Evolutionary conservation across 1,139 yeast genomes (phyloP).

Genomic region (Taphrina confusa): DNA sequence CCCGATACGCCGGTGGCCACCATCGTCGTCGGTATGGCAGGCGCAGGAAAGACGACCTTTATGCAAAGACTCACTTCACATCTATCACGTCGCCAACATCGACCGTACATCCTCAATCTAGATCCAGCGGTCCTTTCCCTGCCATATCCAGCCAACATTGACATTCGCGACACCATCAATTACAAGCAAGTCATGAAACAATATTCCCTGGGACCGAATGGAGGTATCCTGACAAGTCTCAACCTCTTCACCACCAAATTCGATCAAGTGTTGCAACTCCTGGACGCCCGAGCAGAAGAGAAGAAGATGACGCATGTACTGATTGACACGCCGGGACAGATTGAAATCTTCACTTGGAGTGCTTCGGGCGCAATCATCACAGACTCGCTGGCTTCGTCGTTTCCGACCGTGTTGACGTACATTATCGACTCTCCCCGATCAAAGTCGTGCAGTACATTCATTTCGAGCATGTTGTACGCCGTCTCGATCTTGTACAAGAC

Average conservation of each 20-base stretch:
- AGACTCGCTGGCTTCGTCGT: constrained; percentile 92
- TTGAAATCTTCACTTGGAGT: constrained; percentile 60
- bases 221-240: constrained; percentile 93
- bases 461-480: constrained; percentile 97
- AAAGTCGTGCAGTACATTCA: constrained; percentile 91
- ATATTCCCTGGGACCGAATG: constrained; percentile 91
- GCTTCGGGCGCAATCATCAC: constrained; percentile 97
- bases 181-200: constrained; percentile 94
- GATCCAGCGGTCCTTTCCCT: constrained; percentile 95
- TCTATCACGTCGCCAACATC: constrained; percentile 64
- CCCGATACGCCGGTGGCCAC: constrained; percentile 29
- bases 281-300: constrained; percentile 66
- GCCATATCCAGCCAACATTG: constrained; percentile 93
- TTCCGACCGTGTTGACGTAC: constrained; percentile 94
- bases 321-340: constrained; percentile 97
- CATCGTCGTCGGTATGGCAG: constrained; percentile 42
- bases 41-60: constrained; percentile 81
- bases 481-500: constrained; percentile 96
- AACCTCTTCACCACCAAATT: constrained; percentile 92
- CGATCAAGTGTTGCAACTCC: constrained; percentile 85
- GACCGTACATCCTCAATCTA: constrained; percentile 83
- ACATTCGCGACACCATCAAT: constrained; percentile 92
- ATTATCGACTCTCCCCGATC: constrained; percentile 96
- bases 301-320: constrained; percentile 57
- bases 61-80: constrained; percentile 93